Evolutionary conservation across 2,329 filamentous ascomycete genomes (phyloP).

Genomic region (Talaromyces islandicus): DNA sequence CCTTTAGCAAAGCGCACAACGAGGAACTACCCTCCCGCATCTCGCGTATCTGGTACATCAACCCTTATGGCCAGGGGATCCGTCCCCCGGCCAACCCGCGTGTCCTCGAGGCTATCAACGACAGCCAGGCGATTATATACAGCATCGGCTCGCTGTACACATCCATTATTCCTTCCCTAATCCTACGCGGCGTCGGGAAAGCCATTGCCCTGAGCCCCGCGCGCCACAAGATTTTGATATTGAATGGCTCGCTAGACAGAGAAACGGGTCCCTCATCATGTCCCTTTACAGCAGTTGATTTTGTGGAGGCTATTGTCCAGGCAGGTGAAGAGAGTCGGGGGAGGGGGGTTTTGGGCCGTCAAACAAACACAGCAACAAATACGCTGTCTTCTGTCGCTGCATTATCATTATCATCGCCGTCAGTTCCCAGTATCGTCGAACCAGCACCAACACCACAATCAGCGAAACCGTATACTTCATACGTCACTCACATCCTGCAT

Average conservation of each 20-base stretch:
- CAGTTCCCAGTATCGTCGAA: constrained; percentile 8
- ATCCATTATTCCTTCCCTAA: constrained; percentile 74
- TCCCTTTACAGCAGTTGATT: constrained; percentile 71
- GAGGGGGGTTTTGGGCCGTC: constrained; percentile 15
- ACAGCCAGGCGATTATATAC: constrained; percentile 69
- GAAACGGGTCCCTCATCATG: constrained; percentile 68
- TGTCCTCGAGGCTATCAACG: constrained; percentile 62
- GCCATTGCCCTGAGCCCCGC: constrained; percentile 49
- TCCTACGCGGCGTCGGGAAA: constrained; percentile 69
- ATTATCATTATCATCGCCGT: no score
- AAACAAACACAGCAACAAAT: not conserved
- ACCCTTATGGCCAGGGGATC: constrained; percentile 96
- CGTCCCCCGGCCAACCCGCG: constrained; percentile 75
- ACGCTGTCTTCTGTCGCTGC: constrained; percentile 1
- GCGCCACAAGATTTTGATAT: constrained; percentile 69
- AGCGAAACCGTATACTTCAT: constrained; percentile 51
- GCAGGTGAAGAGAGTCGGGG: constrained; percentile 66
- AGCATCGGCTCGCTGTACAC: constrained; percentile 94
- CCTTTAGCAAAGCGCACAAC: constrained; percentile 72
- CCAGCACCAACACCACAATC: constrained; percentile 18
- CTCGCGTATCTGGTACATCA: constrained; percentile 89
- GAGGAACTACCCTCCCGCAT: constrained; percentile 76
- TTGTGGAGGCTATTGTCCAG: constrained; percentile 70
- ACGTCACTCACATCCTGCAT: constrained; percentile 80
- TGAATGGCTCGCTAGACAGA: constrained; percentile 78